phyloP scores from a whole-genome alignment of 371 early-diverging fungal genomes.

The Rhizopus sp. region DNA sequence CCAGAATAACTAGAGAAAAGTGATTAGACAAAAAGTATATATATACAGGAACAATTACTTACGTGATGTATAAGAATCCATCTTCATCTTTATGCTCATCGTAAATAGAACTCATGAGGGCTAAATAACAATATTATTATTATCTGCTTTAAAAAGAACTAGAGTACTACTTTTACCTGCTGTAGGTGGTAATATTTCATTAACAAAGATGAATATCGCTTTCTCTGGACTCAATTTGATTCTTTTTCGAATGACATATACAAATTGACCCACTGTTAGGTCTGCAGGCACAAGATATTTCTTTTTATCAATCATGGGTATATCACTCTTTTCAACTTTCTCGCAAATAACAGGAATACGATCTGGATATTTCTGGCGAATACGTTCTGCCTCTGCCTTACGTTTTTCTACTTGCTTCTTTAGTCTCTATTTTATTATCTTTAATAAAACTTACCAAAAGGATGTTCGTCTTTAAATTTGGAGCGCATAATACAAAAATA shows the following conservation, averaged over 20 bases:
- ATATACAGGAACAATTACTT: slow-evolving; percentile 14
- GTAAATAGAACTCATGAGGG: slow-evolving; percentile 87
- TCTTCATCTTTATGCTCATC: slow-evolving; percentile 80
- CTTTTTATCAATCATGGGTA: slow-evolving; percentile 96
- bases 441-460: slow-evolving; percentile 72
- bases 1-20: slow-evolving; percentile 60
- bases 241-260: slow-evolving; percentile 93
- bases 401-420: slow-evolving; percentile 78
- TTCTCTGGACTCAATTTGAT: slow-evolving; percentile 94
- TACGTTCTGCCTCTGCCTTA: slow-evolving; percentile 94
- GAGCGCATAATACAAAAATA: slow-evolving; percentile 66
- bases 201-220: slow-evolving; percentile 98
- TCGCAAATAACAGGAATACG: slow-evolving; percentile 97
- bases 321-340: slow-evolving; percentile 95
- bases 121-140: slow-evolving; percentile 17
- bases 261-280: slow-evolving; percentile 97
- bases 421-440: background rate
- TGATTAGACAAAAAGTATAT: background rate
- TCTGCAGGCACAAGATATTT: slow-evolving; percentile 98
- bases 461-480: slow-evolving; percentile 96
- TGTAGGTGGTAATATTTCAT: slow-evolving; percentile 91
- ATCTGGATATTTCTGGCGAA: slow-evolving; percentile 96
- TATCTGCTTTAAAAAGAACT: background rate
- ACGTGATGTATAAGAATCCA: slow-evolving; percentile 89
- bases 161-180: slow-evolving; percentile 50